These are phyloP conservation scores for Podospora tetraspora DNA, from an alignment of 495 filamentous ascomycete genomes.

Conservation along the genomic window DNA sequence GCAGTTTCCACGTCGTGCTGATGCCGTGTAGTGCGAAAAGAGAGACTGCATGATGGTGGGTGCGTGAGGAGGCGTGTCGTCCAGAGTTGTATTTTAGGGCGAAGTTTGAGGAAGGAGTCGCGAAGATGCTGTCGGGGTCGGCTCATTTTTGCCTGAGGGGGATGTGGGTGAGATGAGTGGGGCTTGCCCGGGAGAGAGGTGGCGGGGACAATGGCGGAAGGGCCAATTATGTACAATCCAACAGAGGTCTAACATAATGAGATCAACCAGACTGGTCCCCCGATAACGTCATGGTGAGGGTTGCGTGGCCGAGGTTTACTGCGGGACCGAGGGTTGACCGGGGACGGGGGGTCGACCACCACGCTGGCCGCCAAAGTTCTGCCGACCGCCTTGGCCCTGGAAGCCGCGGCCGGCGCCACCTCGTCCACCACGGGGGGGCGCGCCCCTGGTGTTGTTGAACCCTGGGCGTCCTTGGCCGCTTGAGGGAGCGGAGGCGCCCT, in stretches of 20 bases:
- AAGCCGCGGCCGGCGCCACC: conserved; percentile 14
- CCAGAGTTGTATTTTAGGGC: not conserved
- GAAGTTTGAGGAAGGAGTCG: too few species aligned
- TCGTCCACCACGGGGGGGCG: conserved; percentile 27
- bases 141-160: not conserved
- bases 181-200: not conserved
- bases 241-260: conserved; percentile 14
- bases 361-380: conserved; percentile 40
- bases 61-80: not conserved
- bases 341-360: conserved; percentile 27
- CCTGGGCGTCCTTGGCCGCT: conserved; percentile 23
- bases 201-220: not conserved
- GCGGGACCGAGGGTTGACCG: conserved; percentile 23
- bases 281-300: not conserved
- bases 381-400: conserved; percentile 33
- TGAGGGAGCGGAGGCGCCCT: conserved; percentile 21
- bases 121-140: too few species aligned
- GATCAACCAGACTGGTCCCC: conserved; percentile 13
- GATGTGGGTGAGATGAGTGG: not conserved
- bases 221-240: conserved; percentile 33
- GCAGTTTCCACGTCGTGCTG: conserved; percentile 2
- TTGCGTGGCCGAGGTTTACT: conserved; percentile 18
- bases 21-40: conserved; percentile 13
- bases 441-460: conserved; percentile 40
- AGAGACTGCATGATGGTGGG: conserved; percentile 13